phyloP scores from a whole-genome alignment of 768 basidiomycete species.

The Lactarius vividus region DNA sequence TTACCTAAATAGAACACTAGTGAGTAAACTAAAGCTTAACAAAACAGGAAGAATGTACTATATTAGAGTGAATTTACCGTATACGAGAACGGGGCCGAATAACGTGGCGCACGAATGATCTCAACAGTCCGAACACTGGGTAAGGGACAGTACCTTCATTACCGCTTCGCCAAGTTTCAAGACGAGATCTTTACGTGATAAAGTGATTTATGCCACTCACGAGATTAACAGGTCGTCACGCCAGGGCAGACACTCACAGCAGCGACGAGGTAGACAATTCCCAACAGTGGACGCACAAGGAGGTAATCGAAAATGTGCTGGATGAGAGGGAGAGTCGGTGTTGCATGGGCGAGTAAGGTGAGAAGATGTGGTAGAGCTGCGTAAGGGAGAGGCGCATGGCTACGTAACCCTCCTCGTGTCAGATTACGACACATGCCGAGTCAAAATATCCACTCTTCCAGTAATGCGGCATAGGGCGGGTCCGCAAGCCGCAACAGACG shows the following conservation, averaged over 20 bases:
- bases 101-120: too few species aligned
- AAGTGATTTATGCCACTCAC: conserved; percentile 52
- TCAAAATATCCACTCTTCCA: conserved; percentile 54
- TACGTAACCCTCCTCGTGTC: conserved; percentile 31
- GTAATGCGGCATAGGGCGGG: conserved; percentile 59
- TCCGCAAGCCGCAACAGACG: conserved; percentile 72
- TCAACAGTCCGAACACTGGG: too few species aligned
- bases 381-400: conserved; percentile 78
- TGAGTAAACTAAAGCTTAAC: too few species aligned
- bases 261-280: conserved; percentile 76
- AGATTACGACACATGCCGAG: not conserved
- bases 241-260: conserved; percentile 53
- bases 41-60: too few species aligned
- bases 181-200: conserved; percentile 70
- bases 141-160: conserved; percentile 84
- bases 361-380: conserved; percentile 88
- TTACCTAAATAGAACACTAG: too few species aligned
- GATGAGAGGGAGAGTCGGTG: conserved; percentile 83
- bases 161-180: conserved; percentile 55
- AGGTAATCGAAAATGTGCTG: conserved; percentile 93
- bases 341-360: conserved; percentile 89
- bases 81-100: too few species aligned
- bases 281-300: conserved; percentile 76
- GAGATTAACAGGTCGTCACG: conserved; percentile 2
- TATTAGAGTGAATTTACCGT: too few species aligned